Percentiles rank a stretch among this genome's conserved stretches.
Conservation (phyloP, 2,329 filamentous ascomycete genomes). For the Sporothrix globosa region DNA sequence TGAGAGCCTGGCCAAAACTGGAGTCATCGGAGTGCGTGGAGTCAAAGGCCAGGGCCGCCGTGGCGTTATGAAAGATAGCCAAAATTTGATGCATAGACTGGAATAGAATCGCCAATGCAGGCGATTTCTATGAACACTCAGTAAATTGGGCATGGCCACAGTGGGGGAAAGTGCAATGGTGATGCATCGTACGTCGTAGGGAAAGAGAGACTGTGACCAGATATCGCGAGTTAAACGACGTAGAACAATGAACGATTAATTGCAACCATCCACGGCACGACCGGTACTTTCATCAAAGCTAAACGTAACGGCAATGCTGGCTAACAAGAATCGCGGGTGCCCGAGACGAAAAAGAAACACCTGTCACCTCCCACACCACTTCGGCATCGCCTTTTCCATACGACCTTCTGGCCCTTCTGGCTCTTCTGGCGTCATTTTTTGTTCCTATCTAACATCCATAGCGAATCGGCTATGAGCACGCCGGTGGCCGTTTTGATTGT, state of each 20-base stretch:
- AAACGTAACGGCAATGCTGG: slow-evolving; percentile 1
- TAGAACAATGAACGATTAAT: no score
- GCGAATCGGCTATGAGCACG: neutral
- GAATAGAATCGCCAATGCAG: neutral
- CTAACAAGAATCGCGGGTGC: neutral
- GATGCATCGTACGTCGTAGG: neutral
- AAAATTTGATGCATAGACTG: neutral
- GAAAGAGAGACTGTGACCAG: neutral
- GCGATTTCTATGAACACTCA: neutral
- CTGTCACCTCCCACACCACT: slow-evolving; percentile 18
- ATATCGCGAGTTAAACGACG: neutral
- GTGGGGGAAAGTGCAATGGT: neutral
- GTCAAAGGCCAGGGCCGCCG: neutral
- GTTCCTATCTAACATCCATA: neutral
- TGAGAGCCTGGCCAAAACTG: slow-evolving; percentile 14
- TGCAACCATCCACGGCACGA: neutral
- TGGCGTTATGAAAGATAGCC: neutral
- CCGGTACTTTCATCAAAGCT: neutral
- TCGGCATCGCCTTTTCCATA: slow-evolving; percentile 24
- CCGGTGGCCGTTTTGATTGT: slow-evolving; percentile 7
- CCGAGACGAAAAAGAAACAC: neutral
- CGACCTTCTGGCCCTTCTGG: slow-evolving; percentile 11
- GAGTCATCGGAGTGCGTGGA: neutral
- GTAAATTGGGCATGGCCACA: neutral
- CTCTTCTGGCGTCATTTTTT: slow-evolving; percentile 17